Base-by-base conservation (phyloP, 495 filamentous ascomycete genomes). In the Aspergillus asperescens region DNA sequence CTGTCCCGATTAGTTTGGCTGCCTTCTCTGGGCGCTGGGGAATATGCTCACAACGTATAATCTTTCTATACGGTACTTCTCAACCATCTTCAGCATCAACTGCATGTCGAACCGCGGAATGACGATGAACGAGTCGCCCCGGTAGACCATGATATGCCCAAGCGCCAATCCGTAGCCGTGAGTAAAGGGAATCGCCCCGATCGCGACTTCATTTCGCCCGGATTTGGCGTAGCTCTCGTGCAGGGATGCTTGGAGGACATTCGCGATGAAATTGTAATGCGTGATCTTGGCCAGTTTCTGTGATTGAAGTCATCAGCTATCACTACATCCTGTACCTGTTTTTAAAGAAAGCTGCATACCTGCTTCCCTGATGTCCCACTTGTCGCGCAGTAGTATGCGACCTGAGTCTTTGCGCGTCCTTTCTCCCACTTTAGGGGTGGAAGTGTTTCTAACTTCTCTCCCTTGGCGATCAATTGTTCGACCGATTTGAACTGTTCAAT, bases 361-460 rank as follows among this genome's bases (percentile, higher is more conserved):
- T 53, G 56, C 15, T 51, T 29, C 10, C 56, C 56, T 7, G 56
- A 59, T 22, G 56, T 59, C 5, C 56, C 56, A 23, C 56, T 54
- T 2, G 56, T 54, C 18, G 51, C 34, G 25, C 51, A 59, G 19
- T 47, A 48, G 29, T 47, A 59, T 13, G 56, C 56, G 6, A 54
- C 46, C 12, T 51, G 52, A 5, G 34, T 38, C 22, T 49, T 49
- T 10, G 28, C 47, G 5, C 35, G 51, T 4, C 56, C 46, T 27
- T 44, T 35, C 24, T 52, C 34, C 55, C 49, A 48, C 4, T 38
- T 5, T 28, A 52, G 27, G 1, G 49, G 2, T 16, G 55, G 48
- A 18, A 57, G n/a, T 19, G 39, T 6, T 7, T 37, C 29, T n/a
- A 56, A 22, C 13, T 50, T 40, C 31, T 31, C 29, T 1, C 53